A percentile compares a stretch with the other conserved stretches of the same genome.
These are phyloP conservation scores for Globisporangium splendens DNA, from an alignment of 352 stramenopile genomes.

Conservation along the genomic window DNA sequence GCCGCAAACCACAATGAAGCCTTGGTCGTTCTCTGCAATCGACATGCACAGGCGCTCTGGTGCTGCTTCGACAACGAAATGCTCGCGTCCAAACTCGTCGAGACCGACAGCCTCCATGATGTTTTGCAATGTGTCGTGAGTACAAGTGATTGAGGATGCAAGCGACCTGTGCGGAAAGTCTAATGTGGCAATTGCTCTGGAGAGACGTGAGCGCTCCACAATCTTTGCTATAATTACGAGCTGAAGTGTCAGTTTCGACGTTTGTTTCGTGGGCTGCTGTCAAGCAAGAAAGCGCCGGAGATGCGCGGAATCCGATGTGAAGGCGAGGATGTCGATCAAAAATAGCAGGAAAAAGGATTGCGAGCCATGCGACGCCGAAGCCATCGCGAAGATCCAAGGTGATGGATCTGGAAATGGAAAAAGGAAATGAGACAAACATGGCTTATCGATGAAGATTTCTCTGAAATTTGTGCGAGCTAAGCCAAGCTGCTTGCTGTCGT, in stretches of 20 bases:
- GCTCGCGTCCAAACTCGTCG: conserved; percentile 46
- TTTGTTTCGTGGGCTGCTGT: not conserved
- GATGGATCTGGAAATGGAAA: too few relatives aligned
- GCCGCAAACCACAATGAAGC: conserved; percentile 41
- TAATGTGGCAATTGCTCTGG: conserved; percentile 16
- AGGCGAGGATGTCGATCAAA: too few relatives aligned
- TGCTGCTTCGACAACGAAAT: conserved; percentile 42
- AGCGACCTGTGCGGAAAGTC: not conserved
- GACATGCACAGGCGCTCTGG: conserved; percentile 51
- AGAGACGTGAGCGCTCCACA: not conserved
- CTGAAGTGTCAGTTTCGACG: conserved; percentile 3
- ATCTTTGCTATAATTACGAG: conserved; percentile 10
- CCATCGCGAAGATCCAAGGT: too few relatives aligned
- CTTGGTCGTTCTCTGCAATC: conserved; percentile 41
- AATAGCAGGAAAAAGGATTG: too few relatives aligned
- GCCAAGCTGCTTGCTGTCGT: too few relatives aligned
- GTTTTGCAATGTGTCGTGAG: not conserved
- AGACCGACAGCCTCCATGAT: conserved; percentile 25
- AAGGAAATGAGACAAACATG: too few relatives aligned
- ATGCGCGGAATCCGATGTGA: not conserved
- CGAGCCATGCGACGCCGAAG: too few relatives aligned
- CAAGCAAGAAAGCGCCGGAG: not conserved
- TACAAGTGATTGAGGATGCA: not conserved
- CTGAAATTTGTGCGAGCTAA: too few relatives aligned
- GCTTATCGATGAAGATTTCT: too few relatives aligned